These are phyloP conservation scores for Coniferiporia weirii DNA, from an alignment of 1,284 basidiomycete genomes.

Conservation along the genomic window DNA sequence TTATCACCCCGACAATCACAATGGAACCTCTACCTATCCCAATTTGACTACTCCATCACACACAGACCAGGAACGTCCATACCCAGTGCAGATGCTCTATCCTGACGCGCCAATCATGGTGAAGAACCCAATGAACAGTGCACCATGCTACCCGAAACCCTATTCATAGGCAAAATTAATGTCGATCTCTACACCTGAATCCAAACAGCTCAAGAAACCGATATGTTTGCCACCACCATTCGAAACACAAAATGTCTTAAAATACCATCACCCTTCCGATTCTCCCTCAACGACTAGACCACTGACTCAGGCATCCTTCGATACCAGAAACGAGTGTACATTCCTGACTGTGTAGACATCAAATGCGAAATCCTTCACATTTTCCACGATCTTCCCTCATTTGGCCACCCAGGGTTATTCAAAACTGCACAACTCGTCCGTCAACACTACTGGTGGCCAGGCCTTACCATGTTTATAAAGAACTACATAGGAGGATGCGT, in stretches of 20 bases:
- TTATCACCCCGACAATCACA: too few species aligned
- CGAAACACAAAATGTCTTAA: too few species aligned
- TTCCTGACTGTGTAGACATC: constrained; percentile 22
- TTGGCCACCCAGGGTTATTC: constrained; percentile 31
- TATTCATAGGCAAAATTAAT: constrained; percentile 23
- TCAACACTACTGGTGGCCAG: constrained; percentile 41
- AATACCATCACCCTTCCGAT: too few species aligned
- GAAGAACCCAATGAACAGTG: constrained; percentile 28
- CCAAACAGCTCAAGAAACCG: too few species aligned
- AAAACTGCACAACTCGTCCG: constrained; percentile 34
- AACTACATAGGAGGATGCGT: constrained; percentile 36
- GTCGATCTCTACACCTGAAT: too few species aligned
- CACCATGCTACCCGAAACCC: constrained; percentile 26
- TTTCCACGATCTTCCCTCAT: constrained; percentile 30
- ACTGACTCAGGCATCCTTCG: too few species aligned
- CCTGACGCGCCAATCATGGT: constrained; percentile 32
- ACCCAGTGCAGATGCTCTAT: too few species aligned
- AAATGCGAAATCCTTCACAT: constrained; percentile 22
- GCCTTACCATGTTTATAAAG: constrained; percentile 26
- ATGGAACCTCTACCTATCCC: too few species aligned
- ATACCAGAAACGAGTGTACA: constrained; percentile 25
- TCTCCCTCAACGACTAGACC: too few species aligned
- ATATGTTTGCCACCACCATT: too few species aligned
- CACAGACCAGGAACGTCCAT: too few species aligned
- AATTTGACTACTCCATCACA: too few species aligned